Evolutionary conservation across 768 basidiomycete species (phyloP), one percentile per base, ranked within the genome.

Genomic region (Termitomyces sp.): DNA sequence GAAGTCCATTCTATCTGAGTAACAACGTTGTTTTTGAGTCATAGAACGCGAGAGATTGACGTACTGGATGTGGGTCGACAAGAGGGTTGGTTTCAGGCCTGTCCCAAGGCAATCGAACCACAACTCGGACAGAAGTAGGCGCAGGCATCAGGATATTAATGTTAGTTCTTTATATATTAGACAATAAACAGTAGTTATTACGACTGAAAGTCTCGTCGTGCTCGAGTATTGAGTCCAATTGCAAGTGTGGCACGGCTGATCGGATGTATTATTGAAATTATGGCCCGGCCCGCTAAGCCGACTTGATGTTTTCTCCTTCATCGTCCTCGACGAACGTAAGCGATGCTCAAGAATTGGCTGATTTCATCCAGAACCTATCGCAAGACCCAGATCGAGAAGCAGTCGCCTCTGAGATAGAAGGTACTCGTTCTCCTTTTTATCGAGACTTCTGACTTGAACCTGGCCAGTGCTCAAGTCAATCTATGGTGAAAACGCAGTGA

Each of bases 1-100:
- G 81, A 63, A 44, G 81, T 90, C 92, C 92, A 94, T 75, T 89
- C 86, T 69, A 94, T 86, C 91, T 93, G 65, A 57, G 59, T 54
- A 44, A 54, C 60, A 58, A 55, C 61, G 49, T 57, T 63, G 54
- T 41, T 39, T 15, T 18, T 37, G 48, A 56, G 53, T 31, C 55
- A 20, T 37, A n/a, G 46, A 49, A 51, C 18, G 36, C 37, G 9
- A 46, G 46, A 54, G 46, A 22, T 12, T 47, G n/a, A 78, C 84
- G 68, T 69, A 91, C 90, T 69, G 76, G 77, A 45, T 86, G 84
- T 53, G 89, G 89, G 61, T 91, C 83, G n/a, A 73, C 70, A 9
- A 77, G 70, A 12, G 87, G 78, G 49, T 86, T 78, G 16, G 52
- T 42, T 51, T 90, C 87, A 12, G 90, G 88, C 48, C 90, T 81